Base-by-base conservation (phyloP, 73 alveolate genomes). In the Paraurostyla sp. region DNA sequence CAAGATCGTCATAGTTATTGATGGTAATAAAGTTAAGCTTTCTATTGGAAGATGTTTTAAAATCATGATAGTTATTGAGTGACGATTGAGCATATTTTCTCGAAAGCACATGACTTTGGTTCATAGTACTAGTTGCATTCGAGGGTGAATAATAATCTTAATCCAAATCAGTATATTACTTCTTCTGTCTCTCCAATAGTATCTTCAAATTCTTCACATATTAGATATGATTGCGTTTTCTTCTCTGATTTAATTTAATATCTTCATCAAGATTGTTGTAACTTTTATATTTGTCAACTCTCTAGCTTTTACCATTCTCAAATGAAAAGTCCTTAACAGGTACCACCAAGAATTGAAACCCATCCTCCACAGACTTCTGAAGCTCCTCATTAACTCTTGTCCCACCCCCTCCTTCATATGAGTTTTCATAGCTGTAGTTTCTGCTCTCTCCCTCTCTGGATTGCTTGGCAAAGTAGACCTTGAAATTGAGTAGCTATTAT, bases 181-280 rank as follows among this genome's bases (percentile, higher is more conserved):
- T 65, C 25, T 30, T 32, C 25, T 65, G 25, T 18, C 82, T 3
- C 41, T 33, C 82, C 58, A 65, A 7, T 22, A 65, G 25, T 11
- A 65, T 40, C 23, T 65, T 65, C 82, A 65, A 38, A 35, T 65
- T 65, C 23, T 65, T 65, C 46, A 65, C 46, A 22, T 65, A 65
- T 35, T 65, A 40, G 38, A 65, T 22, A 22, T 65, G 40, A 40
- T 32, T 65, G 9, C 25, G 42, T 36, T 15, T 58, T 38, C 82
- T 33, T 65, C 7, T 65, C n/a, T 6, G 58, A 9, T 6, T 2
- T 65, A 16, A 35, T 4, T 15, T 33, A 65, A 65, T 2, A 36
- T 32, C 46, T 65, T 16, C 35, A 18, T 56, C 46, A 56, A 38
- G 50, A 18, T 65, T 65, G 7, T 38, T 9, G 41, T 38, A 40